Base-by-base conservation (phyloP, 768 basidiomycete genomes). In the Phanerochaete sordida region DNA sequence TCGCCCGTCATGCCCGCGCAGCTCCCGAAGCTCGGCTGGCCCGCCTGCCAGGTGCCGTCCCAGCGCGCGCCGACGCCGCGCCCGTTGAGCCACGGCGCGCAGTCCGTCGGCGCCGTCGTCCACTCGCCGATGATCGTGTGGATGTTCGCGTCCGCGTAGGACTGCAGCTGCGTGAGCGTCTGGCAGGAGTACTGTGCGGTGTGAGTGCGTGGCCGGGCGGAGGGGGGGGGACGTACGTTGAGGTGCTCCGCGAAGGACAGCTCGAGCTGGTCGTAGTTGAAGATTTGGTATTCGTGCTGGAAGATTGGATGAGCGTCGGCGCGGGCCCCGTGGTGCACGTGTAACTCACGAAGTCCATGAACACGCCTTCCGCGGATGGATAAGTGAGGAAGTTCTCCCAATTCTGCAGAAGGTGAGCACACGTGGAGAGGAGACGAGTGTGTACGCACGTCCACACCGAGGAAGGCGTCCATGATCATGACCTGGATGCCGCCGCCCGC, bases 41-140 rank as follows among this genome's bases (percentile, higher is more conserved):
- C 75, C 31, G 74, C 66, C 57, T 73, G 78, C 63, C 72, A 78
- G 3, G 81, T 82, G 12, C 81, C 82, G 59, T 92, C 87, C 85
- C 87, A 91, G 19, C 87, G 79, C 0, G 86, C 75, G 13, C 90
- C 90, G 37, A 81, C 76, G 23, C 85, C 86, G 44, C 89, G 79
- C 0, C 92, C 92, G 68, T 93, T 93, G 8, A 94, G 76, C 87
- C 88, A 93, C 65, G 73, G 72, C 0, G 91, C 86, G 66, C 91
- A 93, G 69, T 91, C 90, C 0, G 88, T 91, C 9, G 79, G 72
- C 0, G 88, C 85, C 23, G 79, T 84, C 16, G 88, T 88, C 85
- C 89, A 94, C 77, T 94, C 92, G 24, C 91, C 90, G 13, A 87
- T 77, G 30, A 91, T 76, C 1, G 88, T 91, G 86, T 86, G 91